A percentile compares a stretch with the other conserved stretches of the same genome.
These are phyloP conservation scores for Pachysandra terminalis DNA, from an alignment of 164 flowering plant genomes.

Conservation along the genomic window DNA sequence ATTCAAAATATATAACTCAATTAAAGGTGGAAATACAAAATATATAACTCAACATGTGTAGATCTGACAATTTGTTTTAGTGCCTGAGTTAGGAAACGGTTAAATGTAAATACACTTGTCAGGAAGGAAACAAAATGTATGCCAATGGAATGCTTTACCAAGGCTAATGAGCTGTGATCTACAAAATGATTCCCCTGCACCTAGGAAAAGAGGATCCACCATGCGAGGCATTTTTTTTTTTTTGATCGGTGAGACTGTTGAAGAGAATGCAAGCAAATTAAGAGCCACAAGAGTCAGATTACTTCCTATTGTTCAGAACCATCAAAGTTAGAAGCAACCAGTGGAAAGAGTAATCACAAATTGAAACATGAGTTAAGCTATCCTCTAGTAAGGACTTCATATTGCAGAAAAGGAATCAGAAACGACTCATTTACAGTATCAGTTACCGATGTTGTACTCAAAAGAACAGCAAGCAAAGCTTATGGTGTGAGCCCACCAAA, in stretches of 20 bases:
- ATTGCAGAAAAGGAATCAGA: not conserved
- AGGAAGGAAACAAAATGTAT: not conserved
- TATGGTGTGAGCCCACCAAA: no score
- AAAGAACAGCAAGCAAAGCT: no score
- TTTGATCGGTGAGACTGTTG: not conserved
- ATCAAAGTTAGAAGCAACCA: not conserved
- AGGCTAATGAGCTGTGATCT: not conserved
- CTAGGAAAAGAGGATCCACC: not conserved
- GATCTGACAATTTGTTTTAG: not conserved
- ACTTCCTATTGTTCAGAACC: not conserved
- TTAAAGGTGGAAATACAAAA: not conserved
- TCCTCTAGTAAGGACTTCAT: not conserved
- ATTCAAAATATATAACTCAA: not conserved
- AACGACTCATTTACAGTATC: not conserved
- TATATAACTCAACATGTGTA: not conserved
- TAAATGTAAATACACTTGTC: not conserved
- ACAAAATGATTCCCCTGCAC: not conserved
- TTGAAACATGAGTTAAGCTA: not conserved
- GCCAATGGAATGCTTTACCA: not conserved
- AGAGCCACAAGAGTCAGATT: no score
- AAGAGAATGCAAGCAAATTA: not conserved
- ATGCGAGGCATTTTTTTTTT: no score
- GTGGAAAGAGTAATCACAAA: not conserved
- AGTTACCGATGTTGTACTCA: no score
- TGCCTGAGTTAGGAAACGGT: not conserved